These are phyloP conservation scores for Schwanniomyces polymorphus DNA, from an alignment of 805 yeast genomes.

Conservation along the genomic window DNA sequence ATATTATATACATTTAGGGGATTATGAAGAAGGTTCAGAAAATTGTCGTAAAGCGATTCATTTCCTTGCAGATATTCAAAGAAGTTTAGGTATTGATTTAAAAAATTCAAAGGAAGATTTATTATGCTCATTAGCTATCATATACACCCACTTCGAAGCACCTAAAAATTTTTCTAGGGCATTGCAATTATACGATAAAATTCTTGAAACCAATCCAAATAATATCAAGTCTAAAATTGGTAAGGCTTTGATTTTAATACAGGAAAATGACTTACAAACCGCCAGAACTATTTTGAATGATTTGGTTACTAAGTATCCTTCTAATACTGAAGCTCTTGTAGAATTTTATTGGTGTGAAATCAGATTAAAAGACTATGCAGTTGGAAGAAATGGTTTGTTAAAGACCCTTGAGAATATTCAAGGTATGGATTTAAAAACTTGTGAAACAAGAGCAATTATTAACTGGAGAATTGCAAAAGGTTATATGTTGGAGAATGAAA, in stretches of 20 bases:
- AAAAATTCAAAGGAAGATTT: constrained; percentile 56
- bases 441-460: constrained; percentile 57
- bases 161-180: constrained; percentile 87
- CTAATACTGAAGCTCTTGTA: constrained; percentile 56
- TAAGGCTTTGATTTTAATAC: constrained; percentile 73
- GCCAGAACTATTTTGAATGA: constrained; percentile 55
- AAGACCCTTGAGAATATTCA: constrained; percentile 41
- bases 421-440: constrained; percentile 53
- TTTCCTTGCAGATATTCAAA: constrained; percentile 47
- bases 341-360: constrained; percentile 82
- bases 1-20: constrained; percentile 58
- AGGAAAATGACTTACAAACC: constrained; percentile 53
- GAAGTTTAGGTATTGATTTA: constrained; percentile 48
- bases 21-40: constrained; percentile 62
- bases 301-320: constrained; percentile 50
- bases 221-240: constrained; percentile 73
- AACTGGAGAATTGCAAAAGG: constrained; percentile 78
- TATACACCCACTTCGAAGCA: constrained; percentile 83
- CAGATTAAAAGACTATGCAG: constrained; percentile 45
- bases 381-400: constrained; percentile 54
- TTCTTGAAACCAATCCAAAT: constrained; percentile 44
- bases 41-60: constrained; percentile 61
- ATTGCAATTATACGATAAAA: constrained; percentile 62
- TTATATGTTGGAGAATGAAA: constrained; percentile 36
- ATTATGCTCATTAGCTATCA: constrained; percentile 65